Conservation (phyloP, 2,329 filamentous ascomycete genomes). For the Huntiella decipiens region DNA sequence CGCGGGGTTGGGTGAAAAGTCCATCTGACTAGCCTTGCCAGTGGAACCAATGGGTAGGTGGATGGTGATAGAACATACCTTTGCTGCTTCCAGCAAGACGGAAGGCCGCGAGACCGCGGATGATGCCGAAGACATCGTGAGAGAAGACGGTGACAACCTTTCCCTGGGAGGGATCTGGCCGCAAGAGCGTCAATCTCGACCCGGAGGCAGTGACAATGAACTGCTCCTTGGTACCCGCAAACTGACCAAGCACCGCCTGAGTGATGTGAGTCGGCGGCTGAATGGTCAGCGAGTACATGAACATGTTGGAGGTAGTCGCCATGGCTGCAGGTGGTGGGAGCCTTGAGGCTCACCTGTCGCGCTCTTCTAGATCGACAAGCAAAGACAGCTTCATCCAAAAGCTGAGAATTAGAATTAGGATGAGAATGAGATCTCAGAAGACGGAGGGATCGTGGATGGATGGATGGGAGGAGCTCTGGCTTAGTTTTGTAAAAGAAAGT, state of each 20-base stretch:
- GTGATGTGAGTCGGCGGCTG: slow-evolving; percentile 79
- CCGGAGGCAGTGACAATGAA: slow-evolving; percentile 90
- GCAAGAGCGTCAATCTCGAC: slow-evolving; percentile 70
- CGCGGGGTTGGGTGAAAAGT: neutral
- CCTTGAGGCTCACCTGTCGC: slow-evolving; percentile 12
- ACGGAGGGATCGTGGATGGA: neutral
- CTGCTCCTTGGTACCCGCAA: slow-evolving; percentile 90
- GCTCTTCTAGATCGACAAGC: slow-evolving; percentile 6
- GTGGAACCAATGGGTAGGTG: neutral
- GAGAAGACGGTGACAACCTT: slow-evolving; percentile 74
- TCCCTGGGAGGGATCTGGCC: slow-evolving; percentile 67
- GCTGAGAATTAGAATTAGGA: slow-evolving; percentile 7
- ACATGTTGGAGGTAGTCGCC: slow-evolving; percentile 97
- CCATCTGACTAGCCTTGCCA: neutral
- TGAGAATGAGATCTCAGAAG: neutral
- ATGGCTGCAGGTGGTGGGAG: slow-evolving; percentile 34
- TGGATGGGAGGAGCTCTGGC: neutral
- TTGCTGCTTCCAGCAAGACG: slow-evolving; percentile 84
- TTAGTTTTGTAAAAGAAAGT: neutral
- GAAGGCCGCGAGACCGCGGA: slow-evolving; percentile 73
- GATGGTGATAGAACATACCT: slow-evolving; percentile 46
- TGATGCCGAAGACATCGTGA: slow-evolving; percentile 92
- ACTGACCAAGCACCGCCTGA: slow-evolving; percentile 84
- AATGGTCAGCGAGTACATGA: slow-evolving; percentile 92
- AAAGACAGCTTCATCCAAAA: slow-evolving; percentile 12